Evolutionary conservation across 306 rosid species (phyloP).

Genomic region (Cicer pinnatifidum): DNA sequence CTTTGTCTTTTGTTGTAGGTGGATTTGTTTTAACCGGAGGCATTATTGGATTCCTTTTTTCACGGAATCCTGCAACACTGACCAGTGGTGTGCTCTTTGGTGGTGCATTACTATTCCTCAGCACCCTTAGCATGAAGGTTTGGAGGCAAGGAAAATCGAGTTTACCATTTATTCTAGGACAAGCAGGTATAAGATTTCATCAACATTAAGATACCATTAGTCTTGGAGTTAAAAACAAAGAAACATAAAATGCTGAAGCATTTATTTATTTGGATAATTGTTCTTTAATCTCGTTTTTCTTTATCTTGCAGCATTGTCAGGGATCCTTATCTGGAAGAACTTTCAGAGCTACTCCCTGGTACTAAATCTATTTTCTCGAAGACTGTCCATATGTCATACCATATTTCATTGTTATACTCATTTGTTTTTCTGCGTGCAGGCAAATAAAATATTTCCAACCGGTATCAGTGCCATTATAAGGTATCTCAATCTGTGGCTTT

Average conservation of each 20-base stretch:
- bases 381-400: not conserved
- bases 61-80: conserved; percentile 72
- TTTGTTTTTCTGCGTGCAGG: conserved; percentile 55
- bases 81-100: conserved; percentile 70
- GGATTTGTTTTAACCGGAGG: conserved; percentile 85
- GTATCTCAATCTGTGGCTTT: conserved; percentile 48
- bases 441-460: conserved; percentile 73
- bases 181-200: conserved; percentile 66
- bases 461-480: conserved; percentile 69
- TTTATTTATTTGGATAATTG: conserved; percentile 24
- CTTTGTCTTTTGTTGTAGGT: conserved; percentile 52
- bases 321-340: conserved; percentile 77
- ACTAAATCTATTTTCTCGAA: conserved; percentile 39
- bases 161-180: conserved; percentile 83
- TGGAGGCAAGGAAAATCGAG: conserved; percentile 97
- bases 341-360: conserved; percentile 73
- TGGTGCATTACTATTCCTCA: conserved; percentile 85
- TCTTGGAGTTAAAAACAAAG: conserved; percentile 12
- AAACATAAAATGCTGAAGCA: conserved; percentile 16
- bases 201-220: not conserved
- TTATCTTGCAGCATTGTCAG: conserved; percentile 65
- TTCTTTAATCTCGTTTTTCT: conserved; percentile 30
- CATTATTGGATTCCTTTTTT: conserved; percentile 66
- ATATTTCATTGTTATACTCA: conserved; percentile 25
- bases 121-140: conserved; percentile 84